Conservation (phyloP, 2,329 filamentous ascomycete species). For the Clathrospora elynae region DNA sequence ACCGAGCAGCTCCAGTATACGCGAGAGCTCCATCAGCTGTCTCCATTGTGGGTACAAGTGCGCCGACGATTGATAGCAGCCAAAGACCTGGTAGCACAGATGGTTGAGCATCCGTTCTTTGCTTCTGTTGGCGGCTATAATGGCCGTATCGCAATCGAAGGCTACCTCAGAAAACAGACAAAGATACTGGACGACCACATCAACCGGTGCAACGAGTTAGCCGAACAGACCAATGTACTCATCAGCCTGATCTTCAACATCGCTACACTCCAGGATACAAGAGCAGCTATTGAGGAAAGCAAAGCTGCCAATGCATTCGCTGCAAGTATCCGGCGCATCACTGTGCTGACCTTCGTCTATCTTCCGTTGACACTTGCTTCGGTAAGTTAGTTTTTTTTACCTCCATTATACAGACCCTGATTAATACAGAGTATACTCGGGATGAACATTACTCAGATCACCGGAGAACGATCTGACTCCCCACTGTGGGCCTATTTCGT, state of each 20-base stretch:
- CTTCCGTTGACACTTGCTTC: slow-evolving; percentile 21
- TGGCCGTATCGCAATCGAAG: not conserved
- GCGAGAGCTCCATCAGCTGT: slow-evolving; percentile 14
- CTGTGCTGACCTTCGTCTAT: slow-evolving; percentile 22
- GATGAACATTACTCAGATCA: slow-evolving; percentile 22
- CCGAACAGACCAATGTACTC: slow-evolving; percentile 18
- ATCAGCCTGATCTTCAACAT: slow-evolving; percentile 22
- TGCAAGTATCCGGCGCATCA: slow-evolving; percentile 15
- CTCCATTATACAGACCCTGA: not conserved
- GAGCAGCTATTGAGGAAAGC: slow-evolving; percentile 20
- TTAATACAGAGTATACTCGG: slow-evolving; percentile 18
- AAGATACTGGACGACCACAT: slow-evolving; percentile 18
- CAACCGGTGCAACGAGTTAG: slow-evolving; percentile 15
- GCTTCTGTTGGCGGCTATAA: not conserved
- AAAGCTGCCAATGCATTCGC: slow-evolving; percentile 18
- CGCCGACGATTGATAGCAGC: slow-evolving; percentile 13
- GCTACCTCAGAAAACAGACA: not conserved
- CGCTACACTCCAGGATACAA: slow-evolving; percentile 18
- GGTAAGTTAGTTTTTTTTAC: not conserved
- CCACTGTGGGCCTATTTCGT: slow-evolving; percentile 18
- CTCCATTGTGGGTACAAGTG: slow-evolving; percentile 14
- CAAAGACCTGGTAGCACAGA: slow-evolving; percentile 13
- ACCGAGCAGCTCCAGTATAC: slow-evolving; percentile 15
- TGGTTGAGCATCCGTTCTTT: slow-evolving; percentile 11
- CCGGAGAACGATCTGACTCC: slow-evolving; percentile 9